phyloP scores from a whole-genome alignment of 208 protist species.

The Trypanosoma rangeli region DNA sequence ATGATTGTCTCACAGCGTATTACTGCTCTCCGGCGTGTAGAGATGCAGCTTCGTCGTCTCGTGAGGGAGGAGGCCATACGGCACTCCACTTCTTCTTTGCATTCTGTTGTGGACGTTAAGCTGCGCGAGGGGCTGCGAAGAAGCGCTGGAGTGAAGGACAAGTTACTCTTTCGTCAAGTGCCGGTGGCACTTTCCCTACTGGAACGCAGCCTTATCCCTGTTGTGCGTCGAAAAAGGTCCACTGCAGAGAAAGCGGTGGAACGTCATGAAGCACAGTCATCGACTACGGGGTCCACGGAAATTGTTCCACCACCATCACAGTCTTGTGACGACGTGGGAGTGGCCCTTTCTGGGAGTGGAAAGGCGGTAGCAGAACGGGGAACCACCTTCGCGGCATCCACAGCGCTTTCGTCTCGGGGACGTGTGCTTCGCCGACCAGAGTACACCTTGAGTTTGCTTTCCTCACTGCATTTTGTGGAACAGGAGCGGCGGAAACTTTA shows the following conservation, averaged over 20 bases:
- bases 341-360: not conserved
- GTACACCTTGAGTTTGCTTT: conserved; percentile 25
- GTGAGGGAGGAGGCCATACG: conserved; percentile 17
- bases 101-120: not conserved
- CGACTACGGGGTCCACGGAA: not conserved
- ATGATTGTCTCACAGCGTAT: conserved; percentile 42
- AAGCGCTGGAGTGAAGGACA: conserved; percentile 33
- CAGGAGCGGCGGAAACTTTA: conserved; percentile 44
- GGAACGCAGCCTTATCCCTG: conserved; percentile 50
- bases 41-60: conserved; percentile 25
- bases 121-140: not conserved
- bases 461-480: conserved; percentile 52
- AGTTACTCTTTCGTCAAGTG: conserved; percentile 64
- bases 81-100: not conserved
- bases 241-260: not conserved
- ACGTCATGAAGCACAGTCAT: not conserved
- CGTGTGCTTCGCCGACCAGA: conserved; percentile 6
- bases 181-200: conserved; percentile 71
- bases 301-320: not conserved
- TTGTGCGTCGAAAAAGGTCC: not conserved
- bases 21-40: conserved; percentile 29
- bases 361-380: not conserved
- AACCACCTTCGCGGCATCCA: not conserved
- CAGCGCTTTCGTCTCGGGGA: not conserved
- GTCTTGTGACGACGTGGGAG: no score